A percentile compares a stretch with the other conserved stretches of the same genome.
Conservation (phyloP, 345 rosid genomes). For the Citrus hindsii region DNA sequence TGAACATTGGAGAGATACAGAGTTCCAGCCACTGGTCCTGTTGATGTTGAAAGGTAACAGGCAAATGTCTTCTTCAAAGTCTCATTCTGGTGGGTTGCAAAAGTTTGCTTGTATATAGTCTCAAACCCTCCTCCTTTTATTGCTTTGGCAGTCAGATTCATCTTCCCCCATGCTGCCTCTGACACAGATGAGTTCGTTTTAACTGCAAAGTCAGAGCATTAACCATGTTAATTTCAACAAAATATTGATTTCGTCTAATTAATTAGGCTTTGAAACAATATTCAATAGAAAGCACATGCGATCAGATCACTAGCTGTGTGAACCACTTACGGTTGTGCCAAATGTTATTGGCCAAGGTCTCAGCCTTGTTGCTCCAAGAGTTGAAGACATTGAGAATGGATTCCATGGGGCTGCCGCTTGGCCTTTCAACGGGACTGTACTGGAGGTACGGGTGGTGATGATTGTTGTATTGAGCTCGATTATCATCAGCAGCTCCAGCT, state of each 20-base stretch:
- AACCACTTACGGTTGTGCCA: slow-evolving; percentile 48
- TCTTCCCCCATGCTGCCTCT: slow-evolving; percentile 60
- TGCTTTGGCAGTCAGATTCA: slow-evolving; percentile 54
- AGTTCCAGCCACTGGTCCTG: slow-evolving; percentile 62
- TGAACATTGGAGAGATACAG: slow-evolving; percentile 51
- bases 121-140: slow-evolving; percentile 57
- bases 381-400: slow-evolving; percentile 45
- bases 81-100: slow-evolving; percentile 39
- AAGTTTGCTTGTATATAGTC: slow-evolving; percentile 47
- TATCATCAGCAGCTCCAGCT: slow-evolving; percentile 8
- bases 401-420: slow-evolving; percentile 41
- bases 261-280: too few relatives aligned
- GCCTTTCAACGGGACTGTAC: slow-evolving; percentile 35
- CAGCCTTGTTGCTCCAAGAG: slow-evolving; percentile 50
- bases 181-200: slow-evolving; percentile 45
- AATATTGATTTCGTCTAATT: too few relatives aligned
- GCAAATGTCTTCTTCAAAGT: slow-evolving; percentile 49
- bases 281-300: too few relatives aligned
- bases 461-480: slow-evolving; percentile 25
- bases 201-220: slow-evolving; percentile 18
- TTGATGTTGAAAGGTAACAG: slow-evolving; percentile 53
- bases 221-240: not conserved
- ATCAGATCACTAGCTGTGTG: too few relatives aligned
- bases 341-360: slow-evolving; percentile 45
- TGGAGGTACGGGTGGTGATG: slow-evolving; percentile 54